Conservation (phyloP, 305 asterid species). For the Fraxinus velutina region DNA sequence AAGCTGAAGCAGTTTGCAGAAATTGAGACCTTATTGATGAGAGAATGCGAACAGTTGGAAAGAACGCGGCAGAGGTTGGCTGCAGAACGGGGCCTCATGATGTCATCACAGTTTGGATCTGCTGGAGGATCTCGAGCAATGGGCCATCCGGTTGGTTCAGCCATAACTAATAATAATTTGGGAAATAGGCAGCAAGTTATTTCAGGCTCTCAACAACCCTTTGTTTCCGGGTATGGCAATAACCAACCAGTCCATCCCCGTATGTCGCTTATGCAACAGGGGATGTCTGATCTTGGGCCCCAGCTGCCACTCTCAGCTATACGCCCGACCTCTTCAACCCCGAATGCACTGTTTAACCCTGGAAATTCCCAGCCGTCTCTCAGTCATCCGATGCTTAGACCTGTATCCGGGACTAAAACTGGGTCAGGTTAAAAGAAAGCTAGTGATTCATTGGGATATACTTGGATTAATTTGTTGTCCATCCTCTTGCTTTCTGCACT, state of each 20-base stretch:
- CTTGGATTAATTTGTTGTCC: slow-evolving; percentile 12
- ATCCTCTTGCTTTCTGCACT: not conserved
- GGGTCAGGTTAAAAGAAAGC: slow-evolving; percentile 34
- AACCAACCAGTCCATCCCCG: slow-evolving; percentile 46
- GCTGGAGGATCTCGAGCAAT: slow-evolving; percentile 41
- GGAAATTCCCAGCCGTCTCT: slow-evolving; percentile 38
- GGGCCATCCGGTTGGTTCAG: slow-evolving; percentile 38
- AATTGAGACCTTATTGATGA: slow-evolving; percentile 85
- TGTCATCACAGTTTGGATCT: slow-evolving; percentile 57
- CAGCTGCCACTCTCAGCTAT: slow-evolving; percentile 56
- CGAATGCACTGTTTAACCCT: slow-evolving; percentile 33
- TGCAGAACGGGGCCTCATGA: slow-evolving; percentile 53
- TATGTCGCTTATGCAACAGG: slow-evolving; percentile 42
- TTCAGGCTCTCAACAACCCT: slow-evolving; percentile 38
- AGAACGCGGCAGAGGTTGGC: slow-evolving; percentile 71
- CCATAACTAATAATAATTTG: slow-evolving; percentile 25
- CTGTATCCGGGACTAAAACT: slow-evolving; percentile 47
- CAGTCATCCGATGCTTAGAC: slow-evolving; percentile 45
- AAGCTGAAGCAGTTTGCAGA: slow-evolving; percentile 38
- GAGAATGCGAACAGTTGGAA: slow-evolving; percentile 94
- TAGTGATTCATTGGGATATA: slow-evolving; percentile 16
- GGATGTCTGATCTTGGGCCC: slow-evolving; percentile 47
- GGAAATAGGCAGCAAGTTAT: slow-evolving; percentile 38
- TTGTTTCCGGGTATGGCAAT: slow-evolving; percentile 40
- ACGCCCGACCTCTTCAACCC: slow-evolving; percentile 43